Conservation (phyloP, 2,329 filamentous ascomycete genomes). For the Nemania sp. region DNA sequence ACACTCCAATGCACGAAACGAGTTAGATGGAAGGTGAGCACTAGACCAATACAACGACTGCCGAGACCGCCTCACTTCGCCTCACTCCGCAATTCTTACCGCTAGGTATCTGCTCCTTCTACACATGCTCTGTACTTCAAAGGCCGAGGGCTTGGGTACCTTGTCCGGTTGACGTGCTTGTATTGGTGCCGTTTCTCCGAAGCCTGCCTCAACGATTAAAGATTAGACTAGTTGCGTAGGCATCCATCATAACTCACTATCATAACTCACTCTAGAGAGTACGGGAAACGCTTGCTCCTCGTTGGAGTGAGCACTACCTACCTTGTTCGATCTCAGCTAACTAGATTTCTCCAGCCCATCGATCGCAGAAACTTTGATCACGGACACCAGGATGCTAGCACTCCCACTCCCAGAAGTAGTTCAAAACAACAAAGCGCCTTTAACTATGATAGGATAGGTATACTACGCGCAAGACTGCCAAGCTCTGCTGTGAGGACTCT, state of each 20-base stretch:
- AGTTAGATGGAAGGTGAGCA: slow-evolving; percentile 11
- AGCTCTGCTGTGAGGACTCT: not conserved
- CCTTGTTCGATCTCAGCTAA: no score
- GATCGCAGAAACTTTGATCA: no score
- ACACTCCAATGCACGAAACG: slow-evolving; percentile 19
- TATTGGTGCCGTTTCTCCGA: slow-evolving; percentile 6
- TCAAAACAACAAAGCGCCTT: no score
- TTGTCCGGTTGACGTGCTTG: not conserved
- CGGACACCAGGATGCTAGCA: no score
- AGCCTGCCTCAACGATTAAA: not conserved
- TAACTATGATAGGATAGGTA: no score
- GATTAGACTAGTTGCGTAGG: not conserved
- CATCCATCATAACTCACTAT: not conserved
- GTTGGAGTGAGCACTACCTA: no score
- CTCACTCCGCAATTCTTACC: slow-evolving; percentile 19
- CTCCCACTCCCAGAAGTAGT: no score
- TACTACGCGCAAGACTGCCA: no score
- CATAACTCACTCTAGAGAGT: not conserved
- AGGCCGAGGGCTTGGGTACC: not conserved
- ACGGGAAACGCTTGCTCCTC: not conserved
- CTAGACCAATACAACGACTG: slow-evolving; percentile 19
- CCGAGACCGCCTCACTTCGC: slow-evolving; percentile 18
- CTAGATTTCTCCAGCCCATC: no score
- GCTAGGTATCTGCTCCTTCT: slow-evolving; percentile 4
- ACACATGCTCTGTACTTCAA: no score